Evolutionary conservation across 768 basidiomycete genomes (phyloP), one percentile per base, ranked within the genome.

Genomic region (Boletus subparvulus): DNA sequence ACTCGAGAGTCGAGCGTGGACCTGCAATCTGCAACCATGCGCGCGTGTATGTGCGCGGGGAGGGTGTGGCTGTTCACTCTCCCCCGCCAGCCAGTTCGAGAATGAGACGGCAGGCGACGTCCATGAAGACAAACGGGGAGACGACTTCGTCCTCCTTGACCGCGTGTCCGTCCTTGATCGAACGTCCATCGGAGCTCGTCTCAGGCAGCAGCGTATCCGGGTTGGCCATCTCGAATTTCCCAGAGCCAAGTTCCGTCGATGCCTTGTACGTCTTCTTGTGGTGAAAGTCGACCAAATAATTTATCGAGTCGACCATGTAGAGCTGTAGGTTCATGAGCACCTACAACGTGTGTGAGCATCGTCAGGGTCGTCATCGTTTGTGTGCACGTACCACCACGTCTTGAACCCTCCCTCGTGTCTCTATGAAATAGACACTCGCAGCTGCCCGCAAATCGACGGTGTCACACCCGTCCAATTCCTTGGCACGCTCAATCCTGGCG

Each of bases 261-360:
- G 90, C 92, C 62, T 78, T 82, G 73, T 98, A 97, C 50, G 94
- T 90, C 69, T 93, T 94, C 72, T 97, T 93, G 77, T 98, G 95
- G 65, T 97, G 88, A 75, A 99, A 99, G 70, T 98, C 96, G 54
- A 99, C 97, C 30, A 99, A 83, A 74, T 98, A 98, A 74, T 98
- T 98, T 71, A 87, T 86, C 24, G 87, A 86, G 69, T 99, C 96
- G 19, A 99, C 93, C 81, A 92, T 90, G 71, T 98, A 99, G 39
- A 98, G 82, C 65, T 98, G 94, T 2, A 99, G 82, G 72, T 99
- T 97, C 94, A 98, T 98, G 36, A 97, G 78, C 7, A 97, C 86
- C 94, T 95, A 65, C 21, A 47, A 54, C 39, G 8, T 39, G 43
- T 36, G 47, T 54, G 4, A 52, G 33, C 47, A 7, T 53, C 14